phyloP scores from a whole-genome alignment of 352 stramenopile genomes.

The Pythium rishiriense region DNA sequence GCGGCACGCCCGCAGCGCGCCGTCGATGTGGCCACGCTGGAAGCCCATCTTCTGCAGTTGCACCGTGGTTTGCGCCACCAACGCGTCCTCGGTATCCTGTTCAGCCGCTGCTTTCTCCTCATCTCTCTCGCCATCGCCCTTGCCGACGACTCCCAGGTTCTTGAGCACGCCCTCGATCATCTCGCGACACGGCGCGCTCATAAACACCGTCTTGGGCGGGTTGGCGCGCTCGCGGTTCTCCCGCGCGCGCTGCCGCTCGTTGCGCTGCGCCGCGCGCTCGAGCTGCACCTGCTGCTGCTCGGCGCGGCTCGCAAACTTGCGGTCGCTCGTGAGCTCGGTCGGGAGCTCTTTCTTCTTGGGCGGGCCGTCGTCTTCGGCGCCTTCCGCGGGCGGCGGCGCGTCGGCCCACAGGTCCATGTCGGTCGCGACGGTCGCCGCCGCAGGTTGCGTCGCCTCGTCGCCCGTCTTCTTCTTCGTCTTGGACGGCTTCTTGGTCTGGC shows the following conservation, averaged over 20 bases:
- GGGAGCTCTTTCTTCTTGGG: slow-evolving; percentile 14
- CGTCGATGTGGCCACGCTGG: slow-evolving; percentile 42
- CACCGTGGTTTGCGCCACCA: slow-evolving; percentile 25
- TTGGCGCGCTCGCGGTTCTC: slow-evolving; percentile 93
- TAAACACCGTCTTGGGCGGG: slow-evolving; percentile 86
- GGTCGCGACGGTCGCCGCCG: not conserved
- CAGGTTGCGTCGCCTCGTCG: slow-evolving; percentile 12
- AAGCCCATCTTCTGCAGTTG: slow-evolving; percentile 66
- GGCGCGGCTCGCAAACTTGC: slow-evolving; percentile 73
- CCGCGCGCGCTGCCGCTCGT: slow-evolving; percentile 78
- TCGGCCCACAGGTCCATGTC: slow-evolving; percentile 49
- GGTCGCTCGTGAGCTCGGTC: slow-evolving; percentile 60
- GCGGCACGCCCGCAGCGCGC: slow-evolving; percentile 37
- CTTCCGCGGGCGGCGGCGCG: slow-evolving; percentile 18
- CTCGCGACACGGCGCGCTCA: slow-evolving; percentile 84
- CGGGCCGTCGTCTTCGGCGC: slow-evolving; percentile 27
- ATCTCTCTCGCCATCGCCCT: not conserved
- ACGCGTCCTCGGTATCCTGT: slow-evolving; percentile 19
- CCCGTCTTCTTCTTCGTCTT: slow-evolving; percentile 27
- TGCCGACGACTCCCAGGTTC: slow-evolving; percentile 29
- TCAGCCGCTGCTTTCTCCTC: too few species aligned
- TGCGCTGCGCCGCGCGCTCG: slow-evolving; percentile 53
- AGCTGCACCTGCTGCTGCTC: slow-evolving; percentile 68
- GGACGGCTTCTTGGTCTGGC: slow-evolving; percentile 3
- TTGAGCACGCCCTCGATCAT: slow-evolving; percentile 87